phyloP scores from a whole-genome alignment of 2,329 filamentous ascomycete genomes.

The Bertia moriformis region DNA sequence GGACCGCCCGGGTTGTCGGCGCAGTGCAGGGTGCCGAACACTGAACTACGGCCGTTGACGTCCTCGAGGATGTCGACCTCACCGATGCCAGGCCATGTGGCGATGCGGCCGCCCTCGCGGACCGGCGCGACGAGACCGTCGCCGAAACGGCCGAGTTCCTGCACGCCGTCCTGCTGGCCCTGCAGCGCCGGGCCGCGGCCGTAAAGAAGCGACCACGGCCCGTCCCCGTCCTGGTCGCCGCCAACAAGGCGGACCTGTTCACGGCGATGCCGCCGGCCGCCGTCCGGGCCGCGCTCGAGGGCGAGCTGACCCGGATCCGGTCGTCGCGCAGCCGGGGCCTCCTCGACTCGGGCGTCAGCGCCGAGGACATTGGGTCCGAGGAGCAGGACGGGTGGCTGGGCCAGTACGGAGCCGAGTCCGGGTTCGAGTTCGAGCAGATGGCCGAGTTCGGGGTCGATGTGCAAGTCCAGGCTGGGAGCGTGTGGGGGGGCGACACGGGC shows the following conservation, averaged over 20 bases:
- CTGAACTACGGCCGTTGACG: slow-evolving; percentile 1
- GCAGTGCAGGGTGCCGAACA: slow-evolving; percentile 2
- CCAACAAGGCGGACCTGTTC: slow-evolving; percentile 93
- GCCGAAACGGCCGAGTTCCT: slow-evolving; percentile 69
- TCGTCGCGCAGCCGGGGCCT: slow-evolving; percentile 66
- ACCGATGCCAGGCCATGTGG: slow-evolving; percentile 3
- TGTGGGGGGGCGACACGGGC: slow-evolving; percentile 32
- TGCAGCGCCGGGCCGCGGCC: slow-evolving; percentile 59
- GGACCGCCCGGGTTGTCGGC: background rate
- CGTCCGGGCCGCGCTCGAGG: slow-evolving; percentile 62
- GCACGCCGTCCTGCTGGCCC: slow-evolving; percentile 69
- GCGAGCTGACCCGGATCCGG: slow-evolving; percentile 67
- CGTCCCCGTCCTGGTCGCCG: slow-evolving; percentile 68
- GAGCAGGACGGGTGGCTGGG: slow-evolving; percentile 79
- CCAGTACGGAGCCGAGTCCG: slow-evolving; percentile 56
- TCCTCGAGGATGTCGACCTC: slow-evolving; percentile 4
- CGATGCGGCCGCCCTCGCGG: slow-evolving; percentile 60
- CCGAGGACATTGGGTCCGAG: slow-evolving; percentile 42
- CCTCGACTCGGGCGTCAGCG: slow-evolving; percentile 64
- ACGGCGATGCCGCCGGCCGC: slow-evolving; percentile 71
- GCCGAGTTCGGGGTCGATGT: slow-evolving; percentile 70
- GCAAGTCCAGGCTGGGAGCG: slow-evolving; percentile 63
- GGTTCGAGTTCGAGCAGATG: slow-evolving; percentile 69
- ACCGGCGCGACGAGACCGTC: slow-evolving; percentile 44
- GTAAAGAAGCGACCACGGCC: slow-evolving; percentile 37